Base-by-base conservation (phyloP, 1,284 basidiomycete species). In the Earliella scabrosa region DNA sequence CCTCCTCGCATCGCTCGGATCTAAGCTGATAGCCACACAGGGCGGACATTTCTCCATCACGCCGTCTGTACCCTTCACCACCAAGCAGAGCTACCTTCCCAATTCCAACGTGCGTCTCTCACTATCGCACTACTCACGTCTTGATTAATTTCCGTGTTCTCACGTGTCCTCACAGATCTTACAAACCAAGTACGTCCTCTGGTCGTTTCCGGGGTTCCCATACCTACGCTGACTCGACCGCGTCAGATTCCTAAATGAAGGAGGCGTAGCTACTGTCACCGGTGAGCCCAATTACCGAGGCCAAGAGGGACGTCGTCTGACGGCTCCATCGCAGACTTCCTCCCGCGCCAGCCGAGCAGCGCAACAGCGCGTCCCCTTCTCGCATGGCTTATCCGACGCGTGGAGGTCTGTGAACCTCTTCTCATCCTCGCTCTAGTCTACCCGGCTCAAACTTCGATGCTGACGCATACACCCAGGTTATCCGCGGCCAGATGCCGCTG, bases 41-140 rank as follows among this genome's bases (percentile, higher is more conserved):
- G 95, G 95, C n/a, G 95, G 95, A 0, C 95, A 97, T 70, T 97
- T 96, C 71, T 91, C 87, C 5, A 87, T 97, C 66, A 85, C 82
- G 10, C 93, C 93, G 0, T 83, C 78, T 6, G 74, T 82, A 18
- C 75, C 82, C 0, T 92, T 87, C 65, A 80, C 81, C 6, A 84
- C 87, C 10, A 95, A 95, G 72, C 93, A 96, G 70, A 90, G 88
- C 61, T 96, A 96, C 68, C 78, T 92, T 20, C 92, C 93, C 0
- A 93, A 87, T 65, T 93, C 92, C 7, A 96, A 96, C 73, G 87
- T 95, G 59, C 45, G 78, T 69, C 24, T 40, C 29, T 31, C 49
- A 18, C 10, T n/a, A n/a, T n/a, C n/a, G n/a, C n/a, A n/a, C n/a
- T n/a, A 35, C 26, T 51, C 36, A 2, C 18, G 14, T 1, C 21